Evolutionary conservation across 805 yeast species (phyloP), one percentile per base, ranked within the genome.

Genomic region (Saturnispora hagleri): DNA sequence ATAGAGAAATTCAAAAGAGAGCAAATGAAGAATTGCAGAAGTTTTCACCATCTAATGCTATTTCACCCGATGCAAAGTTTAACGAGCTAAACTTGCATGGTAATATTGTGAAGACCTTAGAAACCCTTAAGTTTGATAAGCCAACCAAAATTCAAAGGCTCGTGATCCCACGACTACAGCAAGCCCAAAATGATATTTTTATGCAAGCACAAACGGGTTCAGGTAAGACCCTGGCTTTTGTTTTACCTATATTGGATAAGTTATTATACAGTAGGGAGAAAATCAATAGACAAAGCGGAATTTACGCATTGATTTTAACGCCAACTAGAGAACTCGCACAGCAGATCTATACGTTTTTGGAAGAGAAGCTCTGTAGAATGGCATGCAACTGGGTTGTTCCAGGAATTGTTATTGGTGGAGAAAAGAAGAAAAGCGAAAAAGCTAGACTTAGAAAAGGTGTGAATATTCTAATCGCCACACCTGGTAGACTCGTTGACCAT

Each of bases 191-290:
- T 33, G 99, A 93, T 67, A 70, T 89, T 51, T 86, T 93, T 58
- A 86, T 93, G 46, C 95, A 89, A 63, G 97, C 99, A 0, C 97
- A 95, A 68, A 93, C 99, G 0, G 99, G 99, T 50, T 90, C 98
- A 0, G 99, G 99, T 67, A 93, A 93, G 67, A 93, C 99, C 0
- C 69, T 93, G 51, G 83, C 98, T 0, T 95, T 86, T 64, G 71
- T 84, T 3, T 69, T 95, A 38, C 99, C 99, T 1, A 82, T 95
- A 20, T 67, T 91, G 56, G 81, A 86, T 57, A 76, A 80, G 53
- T 72, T 93, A 43, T 46, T 57, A 38, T 28, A 46, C 18, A 79
- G 89, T 79, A 68, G 73, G 28, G 79, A 80, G 60, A 69, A 69
- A 8, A 64, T 79, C 50, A 65, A 66, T 42, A 76, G 98, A 58